Evolutionary conservation across 208 protist genomes (phyloP), one percentile per base, ranked within the genome.

Genomic region (Wallacemonas sp.): DNA sequence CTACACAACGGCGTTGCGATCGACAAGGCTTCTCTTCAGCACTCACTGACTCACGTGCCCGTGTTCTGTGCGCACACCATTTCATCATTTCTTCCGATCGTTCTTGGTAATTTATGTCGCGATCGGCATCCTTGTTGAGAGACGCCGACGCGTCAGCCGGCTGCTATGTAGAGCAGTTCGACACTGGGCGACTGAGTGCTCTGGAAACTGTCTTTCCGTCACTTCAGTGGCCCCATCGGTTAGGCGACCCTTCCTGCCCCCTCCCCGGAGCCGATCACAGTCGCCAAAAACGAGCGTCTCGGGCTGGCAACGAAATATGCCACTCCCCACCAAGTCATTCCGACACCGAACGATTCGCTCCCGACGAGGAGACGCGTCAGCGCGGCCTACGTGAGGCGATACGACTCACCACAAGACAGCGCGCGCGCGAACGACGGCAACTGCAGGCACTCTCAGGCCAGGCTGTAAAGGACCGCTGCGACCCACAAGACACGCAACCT

Each of bases 401-500:
- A 17, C 76, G 61, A 1, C n/a, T 63, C 29, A 45, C 42, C 8
- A 29, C 68, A 13, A 30, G 30, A 4, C 52, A 58, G 13, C 45
- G 61, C 17, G 41, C 30, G 2, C 30, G 67, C 1, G 39, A 59
- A 1, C 53, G 76, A 0, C 34, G 26, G 8, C 30, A 41, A 9
- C 44, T 81, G 44, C 69, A 81, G 37, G 34, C 9, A 1, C 15
- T 26, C 3, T 34, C 76, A 26, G 76, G 76, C 2, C 70, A 81
- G 38, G 46, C 55, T n/a, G 17, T 45, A 1, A 10, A 6, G 10
- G 55, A 62, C 15, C 37, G 32, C 12, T 33, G 5, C 3, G 24
- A 42, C 5, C 21, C 3, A 29, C 55, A 45, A 19, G 9, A 33
- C 19, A n/a, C 36, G 21, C 24, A 48, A n/a, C 24, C 36, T 22